Evolutionary conservation across 179 eudicot genomes (phyloP).

Genomic region (Vitellaria paradoxa): DNA sequence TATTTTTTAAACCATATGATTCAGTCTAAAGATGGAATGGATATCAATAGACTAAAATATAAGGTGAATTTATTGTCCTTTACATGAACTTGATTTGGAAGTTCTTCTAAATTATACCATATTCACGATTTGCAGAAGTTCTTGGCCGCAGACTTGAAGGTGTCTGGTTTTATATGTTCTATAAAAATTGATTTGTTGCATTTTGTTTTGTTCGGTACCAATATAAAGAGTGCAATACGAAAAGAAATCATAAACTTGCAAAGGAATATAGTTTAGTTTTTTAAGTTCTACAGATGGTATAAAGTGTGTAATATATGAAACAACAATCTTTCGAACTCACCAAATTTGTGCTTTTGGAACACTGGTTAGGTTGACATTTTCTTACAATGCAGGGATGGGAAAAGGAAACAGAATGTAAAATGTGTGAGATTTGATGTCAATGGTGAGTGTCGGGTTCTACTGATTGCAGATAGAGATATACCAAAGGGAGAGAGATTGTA

Average conservation of each 20-base stretch:
- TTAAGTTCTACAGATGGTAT: no score
- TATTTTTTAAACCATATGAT: no score
- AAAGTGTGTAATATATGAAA: no score
- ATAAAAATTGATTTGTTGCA: neutral
- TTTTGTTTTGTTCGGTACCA: neutral
- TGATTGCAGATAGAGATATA: constrained; percentile 76
- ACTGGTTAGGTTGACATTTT: neutral
- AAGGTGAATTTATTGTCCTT: neutral
- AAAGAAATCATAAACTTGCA: neutral
- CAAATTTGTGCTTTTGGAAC: no score
- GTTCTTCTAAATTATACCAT: neutral
- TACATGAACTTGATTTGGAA: neutral
- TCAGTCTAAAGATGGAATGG: no score
- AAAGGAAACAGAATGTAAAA: constrained; percentile 76
- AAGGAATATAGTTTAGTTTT: no score
- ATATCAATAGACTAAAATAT: neutral
- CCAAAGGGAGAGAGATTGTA: constrained; percentile 74
- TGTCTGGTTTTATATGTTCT: no score
- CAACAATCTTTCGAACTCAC: no score
- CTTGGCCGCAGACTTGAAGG: neutral
- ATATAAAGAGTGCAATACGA: neutral
- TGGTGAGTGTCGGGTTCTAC: constrained; percentile 69
- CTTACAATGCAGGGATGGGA: constrained; percentile 61
- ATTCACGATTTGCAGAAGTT: neutral
- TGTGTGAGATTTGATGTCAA: constrained; percentile 73